Evolutionary conservation across 1,284 basidiomycete genomes (phyloP).

Genomic region (Violaceomyces palustris): DNA sequence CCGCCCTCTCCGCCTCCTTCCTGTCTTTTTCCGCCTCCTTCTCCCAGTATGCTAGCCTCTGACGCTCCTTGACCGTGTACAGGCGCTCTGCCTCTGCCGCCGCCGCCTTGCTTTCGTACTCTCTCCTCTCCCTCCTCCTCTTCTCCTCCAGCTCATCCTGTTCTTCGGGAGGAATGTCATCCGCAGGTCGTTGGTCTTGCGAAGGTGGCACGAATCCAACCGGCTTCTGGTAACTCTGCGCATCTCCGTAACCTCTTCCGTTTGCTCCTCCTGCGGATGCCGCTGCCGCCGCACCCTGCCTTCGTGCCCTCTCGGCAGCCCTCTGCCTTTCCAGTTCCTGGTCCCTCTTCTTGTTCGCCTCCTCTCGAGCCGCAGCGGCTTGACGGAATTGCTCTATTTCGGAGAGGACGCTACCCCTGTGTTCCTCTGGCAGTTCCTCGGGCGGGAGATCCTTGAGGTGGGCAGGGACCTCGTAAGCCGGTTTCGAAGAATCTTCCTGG

Average conservation of each 20-base stretch:
- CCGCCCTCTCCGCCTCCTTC: constrained; percentile 12
- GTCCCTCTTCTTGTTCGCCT: constrained; percentile 38
- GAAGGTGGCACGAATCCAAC: constrained; percentile 26
- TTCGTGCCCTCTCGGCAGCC: constrained; percentile 13
- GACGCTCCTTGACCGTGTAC: constrained; percentile 24
- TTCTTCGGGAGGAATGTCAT: constrained; percentile 29
- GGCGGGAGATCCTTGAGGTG: constrained; percentile 91
- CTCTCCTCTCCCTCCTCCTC: constrained; percentile 16
- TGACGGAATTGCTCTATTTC: constrained; percentile 76
- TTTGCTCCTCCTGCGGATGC: constrained; percentile 1
- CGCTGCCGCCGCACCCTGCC: constrained; percentile 8
- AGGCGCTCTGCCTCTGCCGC: constrained; percentile 27
- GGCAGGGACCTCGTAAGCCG: constrained; percentile 69
- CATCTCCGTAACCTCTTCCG: constrained; percentile 8
- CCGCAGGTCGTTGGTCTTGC: constrained; percentile 6
- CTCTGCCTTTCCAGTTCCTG: constrained; percentile 43
- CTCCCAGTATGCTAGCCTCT: constrained; percentile 38
- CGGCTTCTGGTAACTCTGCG: constrained; percentile 30
- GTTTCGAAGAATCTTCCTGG: constrained; percentile 53
- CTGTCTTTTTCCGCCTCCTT: constrained; percentile 18
- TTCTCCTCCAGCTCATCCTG: constrained; percentile 23
- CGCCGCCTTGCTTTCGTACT: constrained; percentile 18
- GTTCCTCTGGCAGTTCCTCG: constrained; percentile 89
- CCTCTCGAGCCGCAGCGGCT: constrained; percentile 44
- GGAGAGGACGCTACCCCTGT: constrained; percentile 83